Base-by-base conservation (phyloP, 2,329 filamentous ascomycete species). In the Dendryphion nanum region DNA sequence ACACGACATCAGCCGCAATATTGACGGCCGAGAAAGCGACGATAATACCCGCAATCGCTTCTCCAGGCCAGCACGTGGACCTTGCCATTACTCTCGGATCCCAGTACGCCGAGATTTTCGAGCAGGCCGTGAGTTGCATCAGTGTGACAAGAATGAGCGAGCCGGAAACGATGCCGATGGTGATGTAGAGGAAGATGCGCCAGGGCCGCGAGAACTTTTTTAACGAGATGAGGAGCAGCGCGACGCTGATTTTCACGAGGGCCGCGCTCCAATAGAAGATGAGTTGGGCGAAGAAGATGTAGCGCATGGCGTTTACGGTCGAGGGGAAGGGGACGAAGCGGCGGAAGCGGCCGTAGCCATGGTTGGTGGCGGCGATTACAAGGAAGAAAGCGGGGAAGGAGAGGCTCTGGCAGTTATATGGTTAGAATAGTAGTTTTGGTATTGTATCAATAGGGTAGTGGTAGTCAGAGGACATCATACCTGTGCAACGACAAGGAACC, bases 161-260 rank as follows among this genome's bases (percentile, higher is more conserved):
- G 23, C 23, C 23, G 8, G n/a, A 8, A n/a, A 26, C 8, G 23
- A 26, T 26, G 8, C 8, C n/a, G n/a, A 26, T 26, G 23, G n/a
- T 26, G 23, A 26, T 8, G n/a, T 26, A n/a, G 23, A 26, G n/a
- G 23, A 26, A 26, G 8, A 6, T 26, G 18, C 33, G 20, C 23
- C 23, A 26, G 8, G 23, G 23, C 23, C n/a, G 8, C n/a, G 8
- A 8, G 23, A 8, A 26, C n/a, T n/a, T n/a, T 14, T 26, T 23
- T 7, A 35, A 20, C 7, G 8, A 26, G 8, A 35, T n/a, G 6
- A 35, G 13, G 18, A 35, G 18, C 10, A n/a, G 26, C 5, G 18
- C 33, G 13, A 35, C 33, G 17, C 33, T 35, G n/a, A 26, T 24
- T 26, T 35, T 35, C n/a, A 17, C 33, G 20, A 23, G 16, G 5